Base-by-base conservation (phyloP, 768 basidiomycete species). In the Leccinum ochraceum region DNA sequence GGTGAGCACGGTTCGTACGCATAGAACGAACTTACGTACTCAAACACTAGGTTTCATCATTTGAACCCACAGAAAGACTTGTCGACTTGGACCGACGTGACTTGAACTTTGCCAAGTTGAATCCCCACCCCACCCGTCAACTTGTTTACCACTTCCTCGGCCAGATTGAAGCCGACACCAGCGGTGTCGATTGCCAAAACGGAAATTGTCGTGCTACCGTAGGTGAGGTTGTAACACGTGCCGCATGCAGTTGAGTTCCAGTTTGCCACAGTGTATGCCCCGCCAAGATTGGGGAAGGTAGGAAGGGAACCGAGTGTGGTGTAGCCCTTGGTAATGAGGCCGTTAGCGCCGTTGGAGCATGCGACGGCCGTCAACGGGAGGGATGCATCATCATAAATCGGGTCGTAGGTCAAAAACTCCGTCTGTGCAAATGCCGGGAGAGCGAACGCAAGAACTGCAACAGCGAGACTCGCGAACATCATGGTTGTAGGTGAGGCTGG, bases 341-440 rank as follows among this genome's bases (percentile, higher is more conserved):
- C 76, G 46, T 77, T 60, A 6, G 24, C 2, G 10, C 76, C 78
- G 30, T 72, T 34, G 1, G 77, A 77, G 55, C 76, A 78, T 1
- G 77, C 69, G 37, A 76, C 59, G 1, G 17, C 16, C 7, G 54
- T 2, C 49, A 74, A 63, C 4, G 70, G 56, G 24, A 57, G 48
- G 34, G 53, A 32, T 14, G 67, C 5, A 2, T 73, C 54, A 60
- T 74, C 76, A 58, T 76, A 78, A 22, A 51, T 63, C 3, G 32
- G 63, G 64, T 78, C 74, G 49, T 72, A 77, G 50, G 71, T 64
- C 24, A 76, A 60, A 4, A 22, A 63, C 53, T 62, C 3, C 0
- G 50, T 37, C 44, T 64, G 61, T 20, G 67, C 61, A 42, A 74
- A 56, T 20, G 60, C 56, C 17, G 66, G 55, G 53, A 71, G 55